Evolutionary conservation across 1,139 yeast genomes (phyloP).

Genomic region (Taiozyma sp.): DNA sequence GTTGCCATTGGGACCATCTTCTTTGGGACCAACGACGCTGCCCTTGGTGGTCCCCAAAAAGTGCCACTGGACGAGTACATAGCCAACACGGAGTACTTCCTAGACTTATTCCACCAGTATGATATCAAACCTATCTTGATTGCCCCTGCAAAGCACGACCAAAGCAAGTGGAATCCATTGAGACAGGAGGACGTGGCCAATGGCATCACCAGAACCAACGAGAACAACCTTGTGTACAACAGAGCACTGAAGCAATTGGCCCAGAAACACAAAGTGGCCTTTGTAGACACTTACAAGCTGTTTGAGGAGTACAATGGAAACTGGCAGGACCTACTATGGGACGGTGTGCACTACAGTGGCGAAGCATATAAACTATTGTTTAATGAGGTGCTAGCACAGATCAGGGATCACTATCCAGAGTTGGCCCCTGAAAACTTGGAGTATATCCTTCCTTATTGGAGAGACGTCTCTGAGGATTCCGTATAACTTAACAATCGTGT

Average conservation of each 20-base stretch:
- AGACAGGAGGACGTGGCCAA: slow-evolving; percentile 26
- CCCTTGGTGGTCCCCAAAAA: slow-evolving; percentile 41
- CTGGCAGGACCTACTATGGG: slow-evolving; percentile 33
- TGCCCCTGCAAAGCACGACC: slow-evolving; percentile 61
- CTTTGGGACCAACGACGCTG: slow-evolving; percentile 76
- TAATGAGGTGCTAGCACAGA: slow-evolving; percentile 34
- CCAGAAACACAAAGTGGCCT: slow-evolving; percentile 38
- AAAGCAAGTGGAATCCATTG: slow-evolving; percentile 29
- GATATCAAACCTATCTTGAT: slow-evolving; percentile 48
- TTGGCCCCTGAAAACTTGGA: slow-evolving; percentile 34
- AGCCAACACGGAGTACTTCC: slow-evolving; percentile 40
- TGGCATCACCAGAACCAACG: slow-evolving; percentile 36
- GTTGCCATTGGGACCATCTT: slow-evolving; percentile 49
- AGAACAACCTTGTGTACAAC: slow-evolving; percentile 41
- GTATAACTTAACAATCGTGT: not conserved
- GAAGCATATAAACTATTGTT: slow-evolving; percentile 52
- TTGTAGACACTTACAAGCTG: slow-evolving; percentile 45
- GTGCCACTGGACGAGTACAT: slow-evolving; percentile 46
- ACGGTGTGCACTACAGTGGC: slow-evolving; percentile 68
- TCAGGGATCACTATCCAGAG: slow-evolving; percentile 43
- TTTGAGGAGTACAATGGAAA: slow-evolving; percentile 28
- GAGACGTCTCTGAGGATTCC: slow-evolving; percentile 22
- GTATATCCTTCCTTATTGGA: slow-evolving; percentile 34
- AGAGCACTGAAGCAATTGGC: slow-evolving; percentile 46
- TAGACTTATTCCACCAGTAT: slow-evolving; percentile 32